These are phyloP conservation scores for Lanmaoa rubissima DNA, from an alignment of 768 basidiomycete genomes.

Conservation along the genomic window DNA sequence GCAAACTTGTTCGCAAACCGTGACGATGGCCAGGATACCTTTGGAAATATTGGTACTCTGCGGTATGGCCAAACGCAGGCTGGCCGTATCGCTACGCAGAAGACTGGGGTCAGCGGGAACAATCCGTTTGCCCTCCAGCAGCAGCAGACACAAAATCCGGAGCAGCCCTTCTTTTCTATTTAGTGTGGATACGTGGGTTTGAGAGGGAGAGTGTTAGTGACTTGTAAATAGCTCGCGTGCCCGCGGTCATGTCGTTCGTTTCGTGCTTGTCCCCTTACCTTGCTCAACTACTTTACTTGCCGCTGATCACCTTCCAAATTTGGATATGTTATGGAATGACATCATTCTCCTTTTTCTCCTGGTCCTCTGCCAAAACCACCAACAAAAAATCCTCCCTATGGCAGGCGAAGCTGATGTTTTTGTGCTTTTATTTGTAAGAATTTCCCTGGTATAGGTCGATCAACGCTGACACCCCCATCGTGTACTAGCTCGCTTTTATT, in stretches of 20 bases:
- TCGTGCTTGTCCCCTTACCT: slow-evolving; percentile 14
- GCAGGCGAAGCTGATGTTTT: slow-evolving; percentile 10
- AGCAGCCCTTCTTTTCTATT: slow-evolving; percentile 82
- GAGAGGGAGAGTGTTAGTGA: not conserved
- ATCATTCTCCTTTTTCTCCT: slow-evolving; percentile 14
- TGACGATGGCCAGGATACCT: slow-evolving; percentile 94
- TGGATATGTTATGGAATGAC: slow-evolving; percentile 21
- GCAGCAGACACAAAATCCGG: slow-evolving; percentile 53
- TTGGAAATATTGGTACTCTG: slow-evolving; percentile 82
- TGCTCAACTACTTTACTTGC: not conserved
- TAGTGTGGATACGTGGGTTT: slow-evolving; percentile 31
- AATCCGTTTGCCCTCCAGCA: slow-evolving; percentile 65
- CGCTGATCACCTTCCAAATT: slow-evolving; percentile 11
- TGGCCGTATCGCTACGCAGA: slow-evolving; percentile 45
- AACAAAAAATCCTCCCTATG: slow-evolving; percentile 9
- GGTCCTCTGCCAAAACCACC: not conserved
- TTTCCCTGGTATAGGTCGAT: too few relatives aligned
- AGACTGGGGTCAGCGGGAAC: slow-evolving; percentile 45
- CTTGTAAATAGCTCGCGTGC: slow-evolving; percentile 11
- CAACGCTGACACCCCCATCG: not conserved
- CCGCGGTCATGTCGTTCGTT: slow-evolving; percentile 6
- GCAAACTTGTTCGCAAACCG: slow-evolving; percentile 82
- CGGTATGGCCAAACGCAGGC: slow-evolving; percentile 67
- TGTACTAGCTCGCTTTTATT: slow-evolving; percentile 60
- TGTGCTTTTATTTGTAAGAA: slow-evolving; percentile 12